Base-by-base conservation (phyloP, 306 rosid genomes). In the Corylus heterophylla region DNA sequence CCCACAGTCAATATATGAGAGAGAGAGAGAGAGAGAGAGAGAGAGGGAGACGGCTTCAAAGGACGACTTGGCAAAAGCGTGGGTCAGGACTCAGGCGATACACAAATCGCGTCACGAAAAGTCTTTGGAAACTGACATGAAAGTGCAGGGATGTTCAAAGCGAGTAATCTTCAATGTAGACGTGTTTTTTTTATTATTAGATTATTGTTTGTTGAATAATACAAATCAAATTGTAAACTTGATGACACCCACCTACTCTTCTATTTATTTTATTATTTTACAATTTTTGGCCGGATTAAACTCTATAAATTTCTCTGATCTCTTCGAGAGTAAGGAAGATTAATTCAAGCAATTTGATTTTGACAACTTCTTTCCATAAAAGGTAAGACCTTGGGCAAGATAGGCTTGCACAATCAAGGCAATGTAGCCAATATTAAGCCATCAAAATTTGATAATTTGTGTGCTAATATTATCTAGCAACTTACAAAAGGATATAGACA, bases 61-160 rank as follows among this genome's bases (percentile, higher is more conserved):
- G 86, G 76, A 50, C 2, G 84, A 88, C 74, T 82, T 20, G 79
- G 63, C 18, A 76, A 82, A 35, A 54, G 35, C 3, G 49, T 52
- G 73, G 37, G 29, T 22, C 16, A 31, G 35, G 35, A 31, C 35
- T 31, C 2, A 10, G 44, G 31, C 29, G 25, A 59, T 2, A 1
- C 79, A 79, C 71, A 79, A 84, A 89, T 81, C 77, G 91, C 86
- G 89, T 89, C 54, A 75, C 55, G 87, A 83, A 42, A 79, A 81
- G n/a, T 86, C 80, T 76, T 74, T 51, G 81, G 89, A 89, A 85
- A 83, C 8, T 47, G 74, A 74, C 61, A 66, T 74, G 85, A 86
- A 88, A 70, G 37, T 69, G 50, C 45, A 81, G 44, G n/a, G 58
- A 10, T 25, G 29, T 25, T 22, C 44, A 9, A 55, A 18, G 62